Conservation (phyloP, 2,329 filamentous ascomycete genomes). For the Coniochaeta sp. region DNA sequence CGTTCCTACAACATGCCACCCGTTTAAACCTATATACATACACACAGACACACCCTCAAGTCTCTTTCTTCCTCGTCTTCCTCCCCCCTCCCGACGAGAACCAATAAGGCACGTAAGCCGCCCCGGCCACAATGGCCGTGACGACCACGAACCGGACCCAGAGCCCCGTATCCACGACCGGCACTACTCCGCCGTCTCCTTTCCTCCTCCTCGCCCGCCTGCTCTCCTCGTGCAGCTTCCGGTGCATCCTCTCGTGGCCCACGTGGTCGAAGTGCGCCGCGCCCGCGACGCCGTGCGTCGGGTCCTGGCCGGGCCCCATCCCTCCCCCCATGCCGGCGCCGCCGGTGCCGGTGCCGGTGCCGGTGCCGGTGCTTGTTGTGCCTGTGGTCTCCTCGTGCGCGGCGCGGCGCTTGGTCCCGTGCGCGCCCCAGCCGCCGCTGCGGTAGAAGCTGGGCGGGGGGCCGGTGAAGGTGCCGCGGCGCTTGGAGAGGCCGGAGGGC, state of each 20-base stretch:
- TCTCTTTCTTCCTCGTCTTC: constrained; percentile 16
- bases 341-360: no score
- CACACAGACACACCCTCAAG: not conserved
- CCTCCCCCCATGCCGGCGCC: constrained; percentile 34
- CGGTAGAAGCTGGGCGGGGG: constrained; percentile 87
- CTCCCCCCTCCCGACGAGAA: constrained; percentile 27
- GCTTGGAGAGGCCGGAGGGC: constrained; percentile 71
- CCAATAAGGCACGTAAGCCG: constrained; percentile 36
- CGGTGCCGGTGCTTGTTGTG: no score
- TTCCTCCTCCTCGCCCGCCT: constrained; percentile 23
- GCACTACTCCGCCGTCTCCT: constrained; percentile 12
- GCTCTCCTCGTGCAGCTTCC: constrained; percentile 52
- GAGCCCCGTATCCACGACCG: constrained; percentile 30
- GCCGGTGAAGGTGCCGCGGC: constrained; percentile 69
- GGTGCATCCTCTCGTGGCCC: constrained; percentile 68
- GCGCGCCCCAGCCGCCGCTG: constrained; percentile 68
- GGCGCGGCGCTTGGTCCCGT: constrained; percentile 50
- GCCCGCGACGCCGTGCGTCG: constrained; percentile 39
- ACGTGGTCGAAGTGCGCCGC: constrained; percentile 73
- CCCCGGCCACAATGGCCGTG: constrained; percentile 36
- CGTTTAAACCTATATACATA: not conserved
- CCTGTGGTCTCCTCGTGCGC: constrained; percentile 38
- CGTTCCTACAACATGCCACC: not conserved
- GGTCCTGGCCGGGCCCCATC: constrained; percentile 52
- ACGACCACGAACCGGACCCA: constrained; percentile 41